Conservation (phyloP, 305 asterid genomes). For the Fraxinus ornus region DNA sequence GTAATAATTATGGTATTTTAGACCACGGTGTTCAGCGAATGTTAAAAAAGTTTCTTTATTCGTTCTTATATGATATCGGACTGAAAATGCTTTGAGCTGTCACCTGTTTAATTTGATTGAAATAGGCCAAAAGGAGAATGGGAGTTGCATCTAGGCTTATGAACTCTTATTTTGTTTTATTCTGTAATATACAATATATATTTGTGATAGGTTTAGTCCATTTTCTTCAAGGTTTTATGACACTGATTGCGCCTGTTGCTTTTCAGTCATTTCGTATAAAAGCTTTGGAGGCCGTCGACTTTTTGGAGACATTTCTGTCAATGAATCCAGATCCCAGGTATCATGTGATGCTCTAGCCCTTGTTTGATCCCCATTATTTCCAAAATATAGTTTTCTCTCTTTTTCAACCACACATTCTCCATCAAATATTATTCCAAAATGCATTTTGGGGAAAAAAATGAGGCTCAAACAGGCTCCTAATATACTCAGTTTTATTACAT, state of each 20-base stretch:
- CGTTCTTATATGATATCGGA: not conserved
- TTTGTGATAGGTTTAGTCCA: not conserved
- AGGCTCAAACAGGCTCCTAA: too few relatives aligned
- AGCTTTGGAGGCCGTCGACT: slow-evolving; percentile 64
- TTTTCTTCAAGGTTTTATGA: not conserved
- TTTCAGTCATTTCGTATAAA: slow-evolving; percentile 61
- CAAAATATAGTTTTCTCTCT: not conserved
- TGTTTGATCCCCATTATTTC: not conserved
- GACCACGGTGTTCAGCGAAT: not conserved
- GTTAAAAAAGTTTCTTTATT: not conserved
- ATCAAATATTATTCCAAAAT: too few relatives aligned
- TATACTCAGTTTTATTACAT: not conserved
- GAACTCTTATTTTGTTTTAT: not conserved
- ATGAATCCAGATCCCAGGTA: slow-evolving; percentile 88
- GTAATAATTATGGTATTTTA: not conserved
- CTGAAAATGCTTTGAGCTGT: not conserved
- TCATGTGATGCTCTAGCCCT: not conserved
- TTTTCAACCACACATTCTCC: too few relatives aligned
- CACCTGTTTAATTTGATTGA: not conserved
- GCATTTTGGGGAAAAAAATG: not conserved
- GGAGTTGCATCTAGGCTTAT: not conserved
- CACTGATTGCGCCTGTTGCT: slow-evolving; percentile 20
- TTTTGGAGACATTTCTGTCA: slow-evolving; percentile 67
- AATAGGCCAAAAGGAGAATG: not conserved
- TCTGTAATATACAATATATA: not conserved